Conservation (phyloP, 371 early-diverging fungal genomes). For the Ecytonucleospora hepatopenaei region DNA sequence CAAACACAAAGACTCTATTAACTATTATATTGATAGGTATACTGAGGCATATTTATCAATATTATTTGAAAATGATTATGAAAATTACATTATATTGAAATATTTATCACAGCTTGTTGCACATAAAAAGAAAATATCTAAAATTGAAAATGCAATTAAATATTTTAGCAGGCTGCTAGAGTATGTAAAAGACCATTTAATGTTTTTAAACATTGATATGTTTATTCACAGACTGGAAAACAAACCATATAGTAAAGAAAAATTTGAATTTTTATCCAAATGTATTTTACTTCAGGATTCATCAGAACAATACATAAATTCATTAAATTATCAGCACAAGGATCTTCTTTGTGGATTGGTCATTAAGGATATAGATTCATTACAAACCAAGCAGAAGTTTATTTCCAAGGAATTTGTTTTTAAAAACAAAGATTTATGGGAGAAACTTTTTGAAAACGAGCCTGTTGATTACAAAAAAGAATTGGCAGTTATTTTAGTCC, state of each 20-base stretch:
- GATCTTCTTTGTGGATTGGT: not conserved
- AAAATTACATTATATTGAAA: not conserved
- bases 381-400: no score
- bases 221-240: not conserved
- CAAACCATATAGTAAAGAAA: not conserved
- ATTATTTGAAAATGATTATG: not conserved
- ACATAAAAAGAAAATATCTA: not conserved
- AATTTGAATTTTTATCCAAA: not conserved
- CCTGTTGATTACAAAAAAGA: not conserved
- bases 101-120: not conserved
- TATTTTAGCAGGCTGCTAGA: not conserved
- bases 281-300: not conserved
- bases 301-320: not conserved
- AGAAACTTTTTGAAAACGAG: not conserved
- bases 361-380: not conserved
- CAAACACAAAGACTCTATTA: not conserved
- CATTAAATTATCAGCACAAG: not conserved
- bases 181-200: not conserved
- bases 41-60: not conserved
- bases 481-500: conserved; percentile 18
- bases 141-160: not conserved
- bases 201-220: not conserved
- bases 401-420: no score
- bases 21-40: not conserved
- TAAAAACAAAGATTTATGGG: not conserved